Evolutionary conservation across 2,329 filamentous ascomycete genomes (phyloP), one percentile per base, ranked within the genome.

Genomic region (Colletotrichum australisinense): DNA sequence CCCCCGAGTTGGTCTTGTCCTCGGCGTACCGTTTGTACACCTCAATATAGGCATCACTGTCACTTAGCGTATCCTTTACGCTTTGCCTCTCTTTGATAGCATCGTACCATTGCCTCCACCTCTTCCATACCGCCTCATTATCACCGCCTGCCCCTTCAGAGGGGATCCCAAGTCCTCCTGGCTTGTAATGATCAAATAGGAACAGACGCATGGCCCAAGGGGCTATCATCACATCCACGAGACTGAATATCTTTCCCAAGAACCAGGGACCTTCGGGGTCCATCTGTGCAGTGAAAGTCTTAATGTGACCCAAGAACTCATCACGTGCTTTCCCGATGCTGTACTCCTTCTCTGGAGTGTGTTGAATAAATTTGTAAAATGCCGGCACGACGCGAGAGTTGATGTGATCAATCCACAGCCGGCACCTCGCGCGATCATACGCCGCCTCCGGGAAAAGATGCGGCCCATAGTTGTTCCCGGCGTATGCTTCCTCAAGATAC

Each of bases 341-440:
- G 74, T 86, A 87, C 0, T 77, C 69, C 76, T 89, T 89, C 1
- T 85, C 84, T 0, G 85, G 79, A 5, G 87, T 89, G 76, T 90
- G 87, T 80, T 91, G 88, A 16, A 91, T 78, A 22, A 90, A 81
- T 64, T 89, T 88, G 82, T 95, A 93, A 76, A 92, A 95, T 0
- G 85, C 87, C 0, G 93, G 92, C 19, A 95, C 88, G 69, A 95
- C 90, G 67, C 91, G 85, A 11, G 86, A 89, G 53, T 87, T 90
- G 28, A 94, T 87, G 76, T 93, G 94, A 76, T 95, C 93, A 55
- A 92, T 92, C 93, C 93, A 95, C 63, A 95, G 89, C 42, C 92
- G 85, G 55, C 89, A 90, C 24, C 90, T 82, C 4, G 93, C 93
- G 65, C 89, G 86, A 67, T 90, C 86, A 77, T 94, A 95, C 0